A percentile compares a stretch with the other conserved stretches of the same genome.
These are phyloP conservation scores for Theileria annulata DNA, from an alignment of 169 alveolate genomes.

Conservation along the genomic window DNA sequence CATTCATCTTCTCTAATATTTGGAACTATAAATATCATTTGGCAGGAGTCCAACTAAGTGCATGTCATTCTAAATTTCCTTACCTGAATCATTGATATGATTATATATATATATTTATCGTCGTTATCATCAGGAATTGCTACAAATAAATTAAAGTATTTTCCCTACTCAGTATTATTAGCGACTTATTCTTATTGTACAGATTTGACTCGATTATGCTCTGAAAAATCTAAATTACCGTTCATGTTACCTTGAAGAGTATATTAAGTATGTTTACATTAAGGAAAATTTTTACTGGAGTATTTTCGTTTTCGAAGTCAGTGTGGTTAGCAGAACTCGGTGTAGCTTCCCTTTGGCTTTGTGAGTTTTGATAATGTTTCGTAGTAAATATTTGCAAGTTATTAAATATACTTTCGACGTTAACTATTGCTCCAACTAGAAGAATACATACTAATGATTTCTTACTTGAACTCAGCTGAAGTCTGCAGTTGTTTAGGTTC, in stretches of 20 bases:
- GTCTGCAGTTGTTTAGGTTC: background rate
- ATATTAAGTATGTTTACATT: conserved; percentile 7
- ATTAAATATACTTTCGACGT: conserved; percentile 43
- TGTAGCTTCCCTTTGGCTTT: background rate
- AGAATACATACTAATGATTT: background rate
- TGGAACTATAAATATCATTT: conserved; percentile 57
- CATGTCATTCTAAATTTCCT: background rate
- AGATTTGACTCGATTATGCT: conserved; percentile 47
- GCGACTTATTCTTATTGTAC: conserved; percentile 46
- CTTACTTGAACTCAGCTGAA: conserved; percentile 56
- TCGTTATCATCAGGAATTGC: conserved; percentile 62
- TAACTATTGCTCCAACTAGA: conserved; percentile 49
- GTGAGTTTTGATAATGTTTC: background rate
- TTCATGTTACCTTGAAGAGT: conserved; percentile 2
- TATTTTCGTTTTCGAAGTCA: conserved; percentile 1
- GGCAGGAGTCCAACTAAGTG: conserved; percentile 55
- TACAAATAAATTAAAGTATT: background rate
- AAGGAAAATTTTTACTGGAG: conserved; percentile 3
- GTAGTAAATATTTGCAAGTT: conserved; percentile 34
- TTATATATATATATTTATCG: conserved; percentile 37
- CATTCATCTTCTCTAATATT: conserved; percentile 22
- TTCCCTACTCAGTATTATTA: conserved; percentile 28
- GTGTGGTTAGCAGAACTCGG: background rate
- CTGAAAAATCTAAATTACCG: background rate
- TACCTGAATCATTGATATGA: conserved; percentile 45